These are phyloP conservation scores for Plantago major DNA, from an alignment of 257 asterid genomes.

Conservation along the genomic window DNA sequence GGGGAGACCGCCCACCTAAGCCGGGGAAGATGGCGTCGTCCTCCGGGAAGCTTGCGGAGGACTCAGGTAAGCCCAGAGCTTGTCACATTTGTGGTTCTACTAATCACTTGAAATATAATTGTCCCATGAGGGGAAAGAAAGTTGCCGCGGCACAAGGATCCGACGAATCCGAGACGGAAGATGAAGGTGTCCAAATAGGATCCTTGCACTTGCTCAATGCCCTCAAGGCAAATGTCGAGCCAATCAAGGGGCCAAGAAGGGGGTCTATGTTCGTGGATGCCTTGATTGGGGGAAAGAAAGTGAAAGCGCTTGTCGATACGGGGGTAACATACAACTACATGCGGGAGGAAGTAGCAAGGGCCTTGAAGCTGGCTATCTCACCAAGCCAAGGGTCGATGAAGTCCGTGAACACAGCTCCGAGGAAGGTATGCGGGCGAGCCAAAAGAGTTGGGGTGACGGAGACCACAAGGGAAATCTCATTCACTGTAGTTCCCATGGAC, in stretches of 20 bases:
- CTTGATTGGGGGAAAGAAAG: background rate
- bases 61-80: no score
- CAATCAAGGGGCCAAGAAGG: background rate
- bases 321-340: background rate
- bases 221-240: background rate
- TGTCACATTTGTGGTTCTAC: no score
- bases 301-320: background rate
- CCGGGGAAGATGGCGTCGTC: no score
- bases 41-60: no score
- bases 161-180: background rate
- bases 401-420: no score
- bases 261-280: background rate
- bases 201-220: background rate
- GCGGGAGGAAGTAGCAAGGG: no score
- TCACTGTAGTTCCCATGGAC: no score
- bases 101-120: background rate
- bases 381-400: no score
- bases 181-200: background rate
- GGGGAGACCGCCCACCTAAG: slow-evolving; percentile 3
- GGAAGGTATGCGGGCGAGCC: no score
- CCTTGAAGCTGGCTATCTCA: no score
- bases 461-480: no score
- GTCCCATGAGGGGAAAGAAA: background rate
- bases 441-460: no score
- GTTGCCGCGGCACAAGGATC: background rate